A percentile compares a stretch with the other conserved stretches of the same genome.
phyloP scores from a whole-genome alignment of 805 yeast species.

The Saccharomycopsis babjevae region DNA sequence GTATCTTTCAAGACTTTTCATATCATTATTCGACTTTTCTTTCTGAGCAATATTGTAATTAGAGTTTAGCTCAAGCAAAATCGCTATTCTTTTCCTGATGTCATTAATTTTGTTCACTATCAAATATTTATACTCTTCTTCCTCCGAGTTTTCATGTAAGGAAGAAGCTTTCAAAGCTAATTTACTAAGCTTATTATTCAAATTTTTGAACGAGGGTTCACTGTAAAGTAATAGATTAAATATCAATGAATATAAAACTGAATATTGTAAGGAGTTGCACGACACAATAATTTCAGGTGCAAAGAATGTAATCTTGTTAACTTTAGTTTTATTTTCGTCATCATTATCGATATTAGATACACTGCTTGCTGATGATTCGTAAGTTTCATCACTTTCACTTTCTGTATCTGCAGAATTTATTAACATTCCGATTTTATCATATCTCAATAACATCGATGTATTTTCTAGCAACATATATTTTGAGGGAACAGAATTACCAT shows the following conservation, averaged over 20 bases:
- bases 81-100: constrained; percentile 39
- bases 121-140: not conserved
- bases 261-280: constrained; percentile 67
- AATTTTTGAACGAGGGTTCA: constrained; percentile 55
- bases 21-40: constrained; percentile 39
- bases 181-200: constrained; percentile 53
- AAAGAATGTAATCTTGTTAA: constrained; percentile 47
- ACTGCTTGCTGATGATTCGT: not conserved
- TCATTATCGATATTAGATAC: not conserved
- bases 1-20: constrained; percentile 31
- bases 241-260: constrained; percentile 50
- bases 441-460: constrained; percentile 51
- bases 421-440: constrained; percentile 37
- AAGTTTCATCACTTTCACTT: constrained; percentile 22
- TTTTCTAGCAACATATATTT: constrained; percentile 50
- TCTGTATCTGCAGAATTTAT: constrained; percentile 8
- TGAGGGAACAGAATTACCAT: constrained; percentile 38
- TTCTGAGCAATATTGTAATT: constrained; percentile 41
- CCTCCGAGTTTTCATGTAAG: constrained; percentile 44
- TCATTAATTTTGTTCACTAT: constrained; percentile 37
- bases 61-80: constrained; percentile 32
- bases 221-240: constrained; percentile 58
- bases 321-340: constrained; percentile 11
- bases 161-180: constrained; percentile 55
- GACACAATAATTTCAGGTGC: constrained; percentile 59